These are phyloP conservation scores for Cetradonia linearis DNA, from an alignment of 495 filamentous ascomycete species.

Conservation along the genomic window DNA sequence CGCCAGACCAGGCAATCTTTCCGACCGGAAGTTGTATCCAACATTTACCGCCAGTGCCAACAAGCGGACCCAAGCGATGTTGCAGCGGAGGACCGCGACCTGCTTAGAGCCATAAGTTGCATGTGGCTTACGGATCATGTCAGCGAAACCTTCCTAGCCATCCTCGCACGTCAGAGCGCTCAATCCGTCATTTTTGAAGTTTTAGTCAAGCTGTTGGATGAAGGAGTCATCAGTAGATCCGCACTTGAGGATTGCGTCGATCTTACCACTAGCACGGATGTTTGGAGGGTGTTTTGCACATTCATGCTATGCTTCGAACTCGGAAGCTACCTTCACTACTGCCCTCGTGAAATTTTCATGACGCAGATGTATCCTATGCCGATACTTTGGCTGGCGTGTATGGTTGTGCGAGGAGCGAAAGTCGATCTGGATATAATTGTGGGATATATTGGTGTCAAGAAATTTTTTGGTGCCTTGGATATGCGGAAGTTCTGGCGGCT, in stretches of 20 bases:
- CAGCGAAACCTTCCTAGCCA: neutral
- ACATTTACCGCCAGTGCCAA: too few species aligned
- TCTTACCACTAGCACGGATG: neutral
- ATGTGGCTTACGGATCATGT: too few species aligned
- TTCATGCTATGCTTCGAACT: neutral
- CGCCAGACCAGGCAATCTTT: too few species aligned
- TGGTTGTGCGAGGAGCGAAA: neutral
- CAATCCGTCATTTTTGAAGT: neutral
- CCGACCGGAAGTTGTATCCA: too few species aligned
- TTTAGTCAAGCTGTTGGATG: neutral
- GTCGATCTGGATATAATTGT: neutral
- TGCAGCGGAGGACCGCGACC: too few species aligned
- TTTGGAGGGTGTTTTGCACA: neutral
- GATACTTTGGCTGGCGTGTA: neutral
- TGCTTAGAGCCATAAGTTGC: too few species aligned
- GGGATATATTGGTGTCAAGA: neutral
- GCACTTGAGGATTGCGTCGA: neutral
- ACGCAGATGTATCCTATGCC: neutral
- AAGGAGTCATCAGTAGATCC: neutral
- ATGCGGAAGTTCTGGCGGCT: neutral
- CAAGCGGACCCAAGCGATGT: too few species aligned
- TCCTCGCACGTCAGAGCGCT: neutral
- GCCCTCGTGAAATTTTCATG: neutral
- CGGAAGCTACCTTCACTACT: neutral
- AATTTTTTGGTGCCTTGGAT: neutral